Conservation (phyloP, 768 basidiomycete genomes). For the Leucocoprinus leucothites region DNA sequence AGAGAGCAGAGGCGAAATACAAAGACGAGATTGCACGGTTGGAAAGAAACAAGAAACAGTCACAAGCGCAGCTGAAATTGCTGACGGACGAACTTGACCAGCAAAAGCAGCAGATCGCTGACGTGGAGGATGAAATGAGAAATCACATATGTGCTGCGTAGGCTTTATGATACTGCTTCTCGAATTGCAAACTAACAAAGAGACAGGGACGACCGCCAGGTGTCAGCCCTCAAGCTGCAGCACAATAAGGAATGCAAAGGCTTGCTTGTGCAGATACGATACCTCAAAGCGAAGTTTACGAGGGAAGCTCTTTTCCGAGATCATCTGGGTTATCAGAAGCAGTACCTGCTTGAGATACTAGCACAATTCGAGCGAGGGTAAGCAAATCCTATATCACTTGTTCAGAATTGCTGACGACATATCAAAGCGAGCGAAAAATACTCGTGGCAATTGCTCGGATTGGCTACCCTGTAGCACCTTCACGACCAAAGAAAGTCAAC, state of each 20-base stretch:
- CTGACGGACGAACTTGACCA: slow-evolving; percentile 63
- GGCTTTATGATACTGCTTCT: slow-evolving; percentile 19
- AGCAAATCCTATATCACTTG: slow-evolving; percentile 15
- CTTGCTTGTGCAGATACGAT: slow-evolving; percentile 84
- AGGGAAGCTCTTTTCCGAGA: slow-evolving; percentile 79
- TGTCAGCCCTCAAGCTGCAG: slow-evolving; percentile 54
- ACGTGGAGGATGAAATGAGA: slow-evolving; percentile 43
- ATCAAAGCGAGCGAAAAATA: slow-evolving; percentile 63
- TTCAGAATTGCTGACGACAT: slow-evolving; percentile 6
- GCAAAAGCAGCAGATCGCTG: slow-evolving; percentile 47
- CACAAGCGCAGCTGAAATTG: slow-evolving; percentile 60
- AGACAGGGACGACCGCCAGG: slow-evolving; percentile 48
- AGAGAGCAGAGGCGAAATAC: slow-evolving; percentile 51
- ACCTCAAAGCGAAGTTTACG: slow-evolving; percentile 88
- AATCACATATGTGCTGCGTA: slow-evolving; percentile 62
- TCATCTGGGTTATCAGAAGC: slow-evolving; percentile 83
- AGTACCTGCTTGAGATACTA: slow-evolving; percentile 77
- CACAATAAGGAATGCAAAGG: slow-evolving; percentile 91
- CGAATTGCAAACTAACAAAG: not conserved
- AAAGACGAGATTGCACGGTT: slow-evolving; percentile 52
- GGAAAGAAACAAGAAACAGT: slow-evolving; percentile 68
- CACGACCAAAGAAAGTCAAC: slow-evolving; percentile 36
- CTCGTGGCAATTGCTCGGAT: slow-evolving; percentile 73
- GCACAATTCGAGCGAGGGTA: slow-evolving; percentile 70
- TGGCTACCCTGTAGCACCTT: slow-evolving; percentile 55